Evolutionary conservation across 371 early-diverging fungal genomes (phyloP).

Genomic region (Zychaea mexicana): DNA sequence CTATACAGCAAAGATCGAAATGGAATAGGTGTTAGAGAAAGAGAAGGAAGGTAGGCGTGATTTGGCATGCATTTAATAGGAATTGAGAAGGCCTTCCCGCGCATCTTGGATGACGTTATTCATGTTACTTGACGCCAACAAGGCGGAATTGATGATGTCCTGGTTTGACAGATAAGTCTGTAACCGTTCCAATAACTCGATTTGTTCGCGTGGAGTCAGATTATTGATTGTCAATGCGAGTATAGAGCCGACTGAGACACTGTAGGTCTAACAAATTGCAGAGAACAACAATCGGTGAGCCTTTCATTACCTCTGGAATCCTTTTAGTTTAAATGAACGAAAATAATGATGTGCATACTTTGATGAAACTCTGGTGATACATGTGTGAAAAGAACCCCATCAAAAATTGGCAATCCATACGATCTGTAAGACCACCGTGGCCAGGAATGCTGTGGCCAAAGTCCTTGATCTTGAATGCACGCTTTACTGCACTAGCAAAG

Average conservation of each 20-base stretch:
- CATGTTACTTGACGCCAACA: conserved; percentile 12
- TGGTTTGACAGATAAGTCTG: conserved; percentile 64
- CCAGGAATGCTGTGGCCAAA: conserved; percentile 99
- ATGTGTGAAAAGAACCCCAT: conserved; percentile 96
- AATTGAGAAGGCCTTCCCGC: neutral
- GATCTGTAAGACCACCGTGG: conserved; percentile 98
- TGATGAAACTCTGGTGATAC: conserved; percentile 90
- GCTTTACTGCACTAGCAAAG: conserved; percentile 98
- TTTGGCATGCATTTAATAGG: neutral
- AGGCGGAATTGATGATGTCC: conserved; percentile 27
- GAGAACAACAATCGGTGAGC: no score
- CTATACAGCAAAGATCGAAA: no score
- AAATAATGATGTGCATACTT: conserved; percentile 36
- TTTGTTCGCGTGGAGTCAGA: conserved; percentile 53
- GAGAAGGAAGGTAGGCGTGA: neutral
- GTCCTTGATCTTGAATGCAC: conserved; percentile 99
- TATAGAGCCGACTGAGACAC: conserved; percentile 61
- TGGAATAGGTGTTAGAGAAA: neutral
- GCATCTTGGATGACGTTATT: conserved; percentile 13
- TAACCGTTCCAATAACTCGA: conserved; percentile 59
- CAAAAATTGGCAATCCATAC: conserved; percentile 98
- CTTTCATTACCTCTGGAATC: no score
- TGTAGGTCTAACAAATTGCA: conserved; percentile 51
- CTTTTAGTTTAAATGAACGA: neutral
- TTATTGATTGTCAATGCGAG: conserved; percentile 54